A percentile compares a stretch with the other conserved stretches of the same genome.
phyloP scores from a whole-genome alignment of 148 eudicot species.

The Vaccinium myrtillus region DNA sequence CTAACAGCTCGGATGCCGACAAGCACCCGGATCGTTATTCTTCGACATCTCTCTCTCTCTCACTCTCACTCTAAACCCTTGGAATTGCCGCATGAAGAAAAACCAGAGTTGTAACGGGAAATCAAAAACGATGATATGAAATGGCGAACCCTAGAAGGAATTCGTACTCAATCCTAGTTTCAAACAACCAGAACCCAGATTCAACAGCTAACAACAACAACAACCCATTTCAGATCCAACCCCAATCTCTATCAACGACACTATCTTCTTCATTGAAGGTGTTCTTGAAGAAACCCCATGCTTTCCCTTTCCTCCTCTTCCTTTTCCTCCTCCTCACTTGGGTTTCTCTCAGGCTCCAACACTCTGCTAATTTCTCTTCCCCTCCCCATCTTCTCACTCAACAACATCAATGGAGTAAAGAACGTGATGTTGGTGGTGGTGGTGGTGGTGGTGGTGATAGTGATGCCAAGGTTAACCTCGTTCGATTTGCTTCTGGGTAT shows the following conservation, averaged over 20 bases:
- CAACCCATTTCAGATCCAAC: conserved; percentile 29
- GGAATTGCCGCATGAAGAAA: neutral
- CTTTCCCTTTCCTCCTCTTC: conserved; percentile 73
- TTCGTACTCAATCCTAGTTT: conserved; percentile 15
- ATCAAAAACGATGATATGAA: neutral
- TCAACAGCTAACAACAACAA: neutral
- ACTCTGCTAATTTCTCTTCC: conserved; percentile 29
- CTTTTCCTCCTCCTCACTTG: conserved; percentile 74
- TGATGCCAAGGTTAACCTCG: conserved; percentile 54
- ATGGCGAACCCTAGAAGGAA: conserved; percentile 70
- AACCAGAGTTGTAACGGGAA: neutral
- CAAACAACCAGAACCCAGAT: conserved; percentile 29
- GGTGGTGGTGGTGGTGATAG: neutral
- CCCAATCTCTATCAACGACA: conserved; percentile 28
- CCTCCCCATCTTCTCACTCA: conserved; percentile 9
- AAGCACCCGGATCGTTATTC: no score
- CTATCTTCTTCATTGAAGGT: conserved; percentile 28
- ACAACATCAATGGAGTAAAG: conserved; percentile 25
- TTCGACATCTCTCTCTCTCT: neutral
- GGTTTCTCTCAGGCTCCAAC: conserved; percentile 81
- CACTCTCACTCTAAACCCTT: neutral
- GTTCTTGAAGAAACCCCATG: conserved; percentile 72
- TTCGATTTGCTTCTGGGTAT: conserved; percentile 38
- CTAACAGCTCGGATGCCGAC: no score
- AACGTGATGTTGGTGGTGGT: neutral